Percentiles rank a stretch among this genome's conserved stretches.
phyloP scores from a whole-genome alignment of 2,329 filamentous ascomycete genomes.

The Colletotrichum theobromicola region DNA sequence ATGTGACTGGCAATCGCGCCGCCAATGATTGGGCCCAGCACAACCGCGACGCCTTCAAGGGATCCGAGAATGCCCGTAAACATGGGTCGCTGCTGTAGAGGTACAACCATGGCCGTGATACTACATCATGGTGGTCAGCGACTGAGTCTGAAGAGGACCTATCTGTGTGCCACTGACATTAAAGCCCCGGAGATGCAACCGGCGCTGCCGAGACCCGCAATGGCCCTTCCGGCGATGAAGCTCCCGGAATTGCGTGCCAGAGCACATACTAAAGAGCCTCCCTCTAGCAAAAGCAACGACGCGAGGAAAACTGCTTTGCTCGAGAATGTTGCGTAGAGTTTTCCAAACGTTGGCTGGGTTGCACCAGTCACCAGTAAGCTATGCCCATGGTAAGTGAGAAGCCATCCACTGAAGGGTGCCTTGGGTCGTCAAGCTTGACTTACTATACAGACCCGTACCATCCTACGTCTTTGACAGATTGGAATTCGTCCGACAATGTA shows the following conservation, averaged over 20 bases:
- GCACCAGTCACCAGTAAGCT: conserved; percentile 31
- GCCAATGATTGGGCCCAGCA: not conserved
- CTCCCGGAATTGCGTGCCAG: not conserved
- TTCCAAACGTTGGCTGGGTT: conserved; percentile 27
- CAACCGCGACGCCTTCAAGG: conserved; percentile 48
- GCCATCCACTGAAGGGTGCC: not conserved
- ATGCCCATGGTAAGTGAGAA: not conserved
- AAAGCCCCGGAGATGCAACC: conserved; percentile 37
- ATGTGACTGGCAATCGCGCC: not conserved
- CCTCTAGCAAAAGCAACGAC: not conserved
- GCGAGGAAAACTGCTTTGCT: conserved; percentile 29
- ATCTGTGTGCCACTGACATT: conserved; percentile 35
- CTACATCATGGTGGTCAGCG: conserved; percentile 32
- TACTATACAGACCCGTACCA: conserved; percentile 51
- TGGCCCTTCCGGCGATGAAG: conserved; percentile 3
- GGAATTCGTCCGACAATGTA: conserved; percentile 33
- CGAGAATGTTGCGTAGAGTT: conserved; percentile 41
- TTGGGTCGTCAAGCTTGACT: not conserved
- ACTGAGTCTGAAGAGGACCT: conserved; percentile 6
- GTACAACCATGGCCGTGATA: conserved; percentile 34
- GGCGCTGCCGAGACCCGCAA: conserved; percentile 1
- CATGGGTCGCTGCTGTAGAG: conserved; percentile 27
- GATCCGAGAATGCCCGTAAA: conserved; percentile 40
- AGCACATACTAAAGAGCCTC: not conserved
- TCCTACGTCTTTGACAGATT: conserved; percentile 43